Evolutionary conservation across 2,329 filamentous ascomycete species (phyloP), one percentile per base, ranked within the genome.

Genomic region (Thermothelomyces thermophilus): DNA sequence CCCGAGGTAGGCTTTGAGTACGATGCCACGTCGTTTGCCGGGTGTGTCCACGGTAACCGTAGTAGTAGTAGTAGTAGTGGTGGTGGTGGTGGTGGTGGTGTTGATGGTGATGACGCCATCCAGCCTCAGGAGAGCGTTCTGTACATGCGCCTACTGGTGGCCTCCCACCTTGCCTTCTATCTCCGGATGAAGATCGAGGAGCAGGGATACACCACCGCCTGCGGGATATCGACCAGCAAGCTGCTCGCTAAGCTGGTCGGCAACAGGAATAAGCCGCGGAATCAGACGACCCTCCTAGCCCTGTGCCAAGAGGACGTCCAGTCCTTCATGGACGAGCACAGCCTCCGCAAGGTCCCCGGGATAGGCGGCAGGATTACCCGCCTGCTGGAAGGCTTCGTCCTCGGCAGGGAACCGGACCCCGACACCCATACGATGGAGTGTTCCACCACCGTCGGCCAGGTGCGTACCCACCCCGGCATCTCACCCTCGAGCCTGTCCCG

Each of bases 211-310:
- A 95, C 90, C 0, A 86, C 86, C 24, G 91, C 90, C 1, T 90
- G 87, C 36, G 91, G 91, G 3, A 82, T 97, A 19, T 85, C 90
- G 2, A 94, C 88, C 0, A 91, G 85, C 62, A 97, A 97, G 66
- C 68, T 91, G 5, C 73, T 95, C 10, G 82, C 87, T 51, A 97
- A 97, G 66, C 75, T 97, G 13, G 87, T 83, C 9, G 91, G 91
- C 11, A 86, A 82, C 64, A 73, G 84, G 51, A 82, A 96, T 64
- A 97, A 97, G 68, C 91, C 91, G 1, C 83, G 84, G 51, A 85
- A 81, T 53, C 93, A 97, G 66, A 97, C 91, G 0, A 89, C 87
- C 0, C 71, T 97, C 7, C 68, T 95, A 37, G 82, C 86, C 5
- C 79, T 85, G 1, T 78, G 79, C 47, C 70, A 72, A 3, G 59